Conservation (phyloP, 164 flowering plant species). For the Magnolia officinalis region DNA sequence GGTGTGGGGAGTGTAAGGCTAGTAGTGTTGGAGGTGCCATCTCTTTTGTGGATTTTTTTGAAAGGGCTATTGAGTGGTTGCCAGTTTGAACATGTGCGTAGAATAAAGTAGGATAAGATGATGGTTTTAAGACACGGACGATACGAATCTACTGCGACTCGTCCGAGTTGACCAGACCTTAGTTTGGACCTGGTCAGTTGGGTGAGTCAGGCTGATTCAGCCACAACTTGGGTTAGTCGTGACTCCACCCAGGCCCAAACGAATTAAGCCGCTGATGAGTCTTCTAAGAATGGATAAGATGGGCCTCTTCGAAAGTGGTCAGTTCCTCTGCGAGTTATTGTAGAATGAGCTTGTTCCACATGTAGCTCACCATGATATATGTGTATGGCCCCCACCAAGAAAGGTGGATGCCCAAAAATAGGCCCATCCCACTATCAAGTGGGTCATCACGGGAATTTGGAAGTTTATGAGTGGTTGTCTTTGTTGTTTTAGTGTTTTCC, state of each 20-base stretch:
- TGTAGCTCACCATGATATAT: too few species aligned
- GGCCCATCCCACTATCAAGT: too few species aligned
- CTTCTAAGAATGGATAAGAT: not conserved
- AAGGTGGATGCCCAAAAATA: too few species aligned
- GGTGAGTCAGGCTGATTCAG: not conserved
- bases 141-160: too few species aligned
- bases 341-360: too few species aligned
- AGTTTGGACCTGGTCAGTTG: not conserved
- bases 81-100: not conserved
- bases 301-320: too few species aligned
- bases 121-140: too few species aligned
- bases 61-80: not conserved
- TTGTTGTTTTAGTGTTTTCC: too few species aligned
- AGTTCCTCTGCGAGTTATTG: too few species aligned
- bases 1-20: constrained; percentile 3
- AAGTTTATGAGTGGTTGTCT: too few species aligned
- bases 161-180: not conserved
- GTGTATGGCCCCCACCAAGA: too few species aligned
- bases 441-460: too few species aligned
- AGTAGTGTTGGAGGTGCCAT: constrained; percentile 5
- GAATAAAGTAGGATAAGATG: not conserved
- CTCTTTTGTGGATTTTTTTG: not conserved
- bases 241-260: not conserved
- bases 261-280: not conserved
- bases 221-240: not conserved